Conservation (phyloP, 805 yeast genomes). For the Lachancea lanzarotensis region DNA sequence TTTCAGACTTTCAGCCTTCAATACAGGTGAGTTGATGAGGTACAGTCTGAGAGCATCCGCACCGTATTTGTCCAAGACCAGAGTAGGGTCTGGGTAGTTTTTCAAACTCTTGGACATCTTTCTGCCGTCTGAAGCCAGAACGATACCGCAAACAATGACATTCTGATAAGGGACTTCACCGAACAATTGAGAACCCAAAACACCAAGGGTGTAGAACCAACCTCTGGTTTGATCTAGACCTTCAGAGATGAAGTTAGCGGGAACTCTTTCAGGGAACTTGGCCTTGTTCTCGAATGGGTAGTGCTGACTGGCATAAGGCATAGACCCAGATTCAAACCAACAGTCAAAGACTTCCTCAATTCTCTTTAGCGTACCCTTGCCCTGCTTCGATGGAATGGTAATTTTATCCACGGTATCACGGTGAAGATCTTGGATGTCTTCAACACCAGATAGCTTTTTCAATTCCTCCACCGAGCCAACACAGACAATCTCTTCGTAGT, state of each 20-base stretch:
- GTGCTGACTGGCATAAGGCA: slow-evolving; percentile 97
- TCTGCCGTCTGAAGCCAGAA: slow-evolving; percentile 95
- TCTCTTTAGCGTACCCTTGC: slow-evolving; percentile 83
- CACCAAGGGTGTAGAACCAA: slow-evolving; percentile 97
- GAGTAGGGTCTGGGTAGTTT: slow-evolving; percentile 92
- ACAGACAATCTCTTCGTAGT: slow-evolving; percentile 86
- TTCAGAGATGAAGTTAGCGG: slow-evolving; percentile 96
- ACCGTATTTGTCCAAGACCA: slow-evolving; percentile 81
- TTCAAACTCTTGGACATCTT: slow-evolving; percentile 98
- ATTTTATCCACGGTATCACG: slow-evolving; percentile 87
- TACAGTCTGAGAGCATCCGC: slow-evolving; percentile 96
- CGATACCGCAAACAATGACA: slow-evolving; percentile 94
- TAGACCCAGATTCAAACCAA: slow-evolving; percentile 99
- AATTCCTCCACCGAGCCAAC: slow-evolving; percentile 87
- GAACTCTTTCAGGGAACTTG: slow-evolving; percentile 66
- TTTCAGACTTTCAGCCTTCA: slow-evolving; percentile 92
- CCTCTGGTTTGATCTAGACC: slow-evolving; percentile 99
- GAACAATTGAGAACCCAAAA: slow-evolving; percentile 91
- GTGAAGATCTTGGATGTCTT: slow-evolving; percentile 82
- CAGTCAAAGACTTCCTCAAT: slow-evolving; percentile 98
- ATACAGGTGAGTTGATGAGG: slow-evolving; percentile 93
- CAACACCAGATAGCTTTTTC: slow-evolving; percentile 73
- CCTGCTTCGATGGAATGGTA: slow-evolving; percentile 86
- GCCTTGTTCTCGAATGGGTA: slow-evolving; percentile 90
- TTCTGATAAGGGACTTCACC: slow-evolving; percentile 89